phyloP scores from a whole-genome alignment of 2,329 filamentous ascomycete genomes.

The Alternaria burnsii region DNA sequence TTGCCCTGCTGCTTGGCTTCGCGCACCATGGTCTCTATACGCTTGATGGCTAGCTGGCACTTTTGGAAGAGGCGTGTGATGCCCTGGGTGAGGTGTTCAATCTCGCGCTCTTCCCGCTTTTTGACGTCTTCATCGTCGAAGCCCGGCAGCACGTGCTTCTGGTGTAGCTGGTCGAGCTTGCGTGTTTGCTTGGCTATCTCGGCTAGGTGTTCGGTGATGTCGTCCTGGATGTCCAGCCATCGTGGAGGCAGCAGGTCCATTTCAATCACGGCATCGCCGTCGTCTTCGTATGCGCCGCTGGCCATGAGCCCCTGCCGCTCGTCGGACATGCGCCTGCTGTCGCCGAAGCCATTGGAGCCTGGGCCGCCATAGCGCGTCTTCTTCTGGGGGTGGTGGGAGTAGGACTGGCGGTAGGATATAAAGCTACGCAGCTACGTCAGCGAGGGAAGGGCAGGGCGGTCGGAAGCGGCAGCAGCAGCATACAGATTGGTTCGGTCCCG shows the following conservation, averaged over 20 bases:
- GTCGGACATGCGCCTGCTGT: slow-evolving; percentile 59
- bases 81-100: slow-evolving; percentile 87
- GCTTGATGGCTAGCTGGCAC: slow-evolving; percentile 88
- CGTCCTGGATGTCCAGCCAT: slow-evolving; percentile 95
- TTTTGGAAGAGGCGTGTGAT: slow-evolving; percentile 90
- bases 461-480: slow-evolving; percentile 38
- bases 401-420: slow-evolving; percentile 98
- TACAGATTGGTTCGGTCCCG: slow-evolving; percentile 99
- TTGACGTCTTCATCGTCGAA: slow-evolving; percentile 96
- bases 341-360: slow-evolving; percentile 63
- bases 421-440: slow-evolving; percentile 69
- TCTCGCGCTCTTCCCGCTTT: slow-evolving; percentile 84
- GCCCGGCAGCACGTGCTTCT: slow-evolving; percentile 94
- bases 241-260: slow-evolving; percentile 96
- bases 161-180: slow-evolving; percentile 88
- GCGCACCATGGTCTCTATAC: slow-evolving; percentile 84
- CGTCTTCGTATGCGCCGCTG: slow-evolving; percentile 77
- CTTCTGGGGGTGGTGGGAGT: slow-evolving; percentile 91
- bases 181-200: slow-evolving; percentile 84
- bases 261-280: slow-evolving; percentile 95
- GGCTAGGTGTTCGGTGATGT: slow-evolving; percentile 83
- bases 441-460: slow-evolving; percentile 26
- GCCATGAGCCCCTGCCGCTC: slow-evolving; percentile 87
- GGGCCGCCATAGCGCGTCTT: slow-evolving; percentile 71
- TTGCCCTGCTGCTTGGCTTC: slow-evolving; percentile 77